A percentile compares a stretch with the other conserved stretches of the same genome.
Evolutionary conservation across 768 basidiomycete genomes (phyloP).

Genomic region (Phaeotremella skinneri): DNA sequence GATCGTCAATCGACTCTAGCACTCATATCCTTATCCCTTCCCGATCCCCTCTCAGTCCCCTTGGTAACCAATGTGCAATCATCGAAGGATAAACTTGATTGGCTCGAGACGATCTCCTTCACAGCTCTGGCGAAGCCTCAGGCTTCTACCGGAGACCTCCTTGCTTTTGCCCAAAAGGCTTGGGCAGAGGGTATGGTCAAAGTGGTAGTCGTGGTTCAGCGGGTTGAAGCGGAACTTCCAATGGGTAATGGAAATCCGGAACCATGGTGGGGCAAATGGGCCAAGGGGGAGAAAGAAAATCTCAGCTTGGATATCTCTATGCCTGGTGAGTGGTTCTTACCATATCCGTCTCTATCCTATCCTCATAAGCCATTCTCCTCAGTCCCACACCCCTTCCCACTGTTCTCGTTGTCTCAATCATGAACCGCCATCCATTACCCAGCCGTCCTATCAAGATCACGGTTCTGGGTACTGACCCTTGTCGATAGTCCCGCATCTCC

Average conservation of each 20-base stretch:
- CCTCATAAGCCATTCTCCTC: constrained; percentile 7
- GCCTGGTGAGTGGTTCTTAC: constrained; percentile 40
- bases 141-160: constrained; percentile 35
- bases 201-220: constrained; percentile 23
- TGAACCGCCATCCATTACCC: not conserved
- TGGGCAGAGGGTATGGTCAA: constrained; percentile 37
- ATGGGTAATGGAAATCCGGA: not conserved
- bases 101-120: constrained; percentile 38
- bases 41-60: constrained; percentile 19
- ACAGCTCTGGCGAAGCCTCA: constrained; percentile 27
- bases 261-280: constrained; percentile 36
- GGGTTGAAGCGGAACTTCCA: constrained; percentile 26
- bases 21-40: constrained; percentile 20
- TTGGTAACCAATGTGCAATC: constrained; percentile 21
- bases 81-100: constrained; percentile 11
- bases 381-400: constrained; percentile 21
- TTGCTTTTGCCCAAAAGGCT: constrained; percentile 34
- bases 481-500: constrained; percentile 33
- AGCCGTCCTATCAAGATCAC: not conserved
- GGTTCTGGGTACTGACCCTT: not conserved
- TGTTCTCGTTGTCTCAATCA: constrained; percentile 7
- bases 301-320: constrained; percentile 30
- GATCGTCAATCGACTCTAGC: constrained; percentile 11
- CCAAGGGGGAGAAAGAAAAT: constrained; percentile 31
- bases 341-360: not conserved